Evolutionary conservation across 2,329 filamentous ascomycete genomes (phyloP).

Genomic region (Ceratocystis harringtonii): DNA sequence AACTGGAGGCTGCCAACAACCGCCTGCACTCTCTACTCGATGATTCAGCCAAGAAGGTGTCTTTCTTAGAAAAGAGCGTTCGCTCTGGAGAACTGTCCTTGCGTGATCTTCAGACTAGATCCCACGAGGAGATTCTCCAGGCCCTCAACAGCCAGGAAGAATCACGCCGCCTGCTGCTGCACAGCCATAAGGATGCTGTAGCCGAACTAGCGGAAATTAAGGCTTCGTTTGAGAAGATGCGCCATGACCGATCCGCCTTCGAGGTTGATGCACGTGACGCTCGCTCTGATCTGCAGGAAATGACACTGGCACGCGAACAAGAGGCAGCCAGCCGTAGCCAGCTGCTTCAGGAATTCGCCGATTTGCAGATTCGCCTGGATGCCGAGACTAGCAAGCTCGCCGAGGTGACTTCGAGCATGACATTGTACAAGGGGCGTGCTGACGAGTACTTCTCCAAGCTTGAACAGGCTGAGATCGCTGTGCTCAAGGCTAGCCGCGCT

Average conservation of each 20-base stretch:
- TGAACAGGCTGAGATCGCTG: constrained; percentile 89
- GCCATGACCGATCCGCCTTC: constrained; percentile 60
- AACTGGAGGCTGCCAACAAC: constrained; percentile 83
- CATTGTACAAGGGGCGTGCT: constrained; percentile 77
- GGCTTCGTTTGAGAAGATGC: constrained; percentile 70
- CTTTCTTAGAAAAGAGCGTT: constrained; percentile 71
- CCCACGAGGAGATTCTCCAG: constrained; percentile 86
- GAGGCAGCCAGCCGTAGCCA: constrained; percentile 78
- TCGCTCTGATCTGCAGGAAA: constrained; percentile 68
- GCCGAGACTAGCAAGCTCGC: constrained; percentile 71
- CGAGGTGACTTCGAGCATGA: constrained; percentile 71
- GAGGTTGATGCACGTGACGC: constrained; percentile 81
- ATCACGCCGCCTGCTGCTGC: constrained; percentile 63
- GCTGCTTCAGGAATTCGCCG: constrained; percentile 79
- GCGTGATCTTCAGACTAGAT: constrained; percentile 81
- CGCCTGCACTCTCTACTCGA: constrained; percentile 88
- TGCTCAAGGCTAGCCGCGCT: constrained; percentile 78
- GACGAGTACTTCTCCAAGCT: constrained; percentile 97
- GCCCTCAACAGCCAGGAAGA: constrained; percentile 88
- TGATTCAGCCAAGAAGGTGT: constrained; percentile 85
- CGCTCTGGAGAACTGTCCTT: constrained; percentile 76
- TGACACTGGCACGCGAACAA: constrained; percentile 64
- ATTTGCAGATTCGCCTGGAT: constrained; percentile 84
- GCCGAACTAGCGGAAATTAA: constrained; percentile 78
- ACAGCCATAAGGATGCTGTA: constrained; percentile 73